These are phyloP conservation scores for Sclerotinia minor DNA, from an alignment of 2,329 filamentous ascomycete species.

Conservation along the genomic window DNA sequence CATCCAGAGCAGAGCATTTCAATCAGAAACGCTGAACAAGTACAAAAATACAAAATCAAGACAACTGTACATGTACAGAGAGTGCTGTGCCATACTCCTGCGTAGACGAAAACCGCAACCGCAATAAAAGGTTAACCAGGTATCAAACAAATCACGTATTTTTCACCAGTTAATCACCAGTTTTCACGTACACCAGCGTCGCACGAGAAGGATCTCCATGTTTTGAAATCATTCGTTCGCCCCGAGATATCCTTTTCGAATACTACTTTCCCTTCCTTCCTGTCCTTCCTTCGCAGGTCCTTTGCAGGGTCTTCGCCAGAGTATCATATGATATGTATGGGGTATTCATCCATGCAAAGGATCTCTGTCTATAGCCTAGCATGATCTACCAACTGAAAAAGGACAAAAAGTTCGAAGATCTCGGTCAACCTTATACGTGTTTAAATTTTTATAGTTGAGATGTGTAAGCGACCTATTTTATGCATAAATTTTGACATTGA, in stretches of 20 bases:
- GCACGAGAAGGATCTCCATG: neutral
- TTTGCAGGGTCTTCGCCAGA: too few relatives aligned
- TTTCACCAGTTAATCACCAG: too few relatives aligned
- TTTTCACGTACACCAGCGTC: neutral
- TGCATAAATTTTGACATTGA: constrained; percentile 8
- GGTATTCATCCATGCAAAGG: neutral
- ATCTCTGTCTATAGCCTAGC: neutral
- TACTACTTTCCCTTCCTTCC: neutral
- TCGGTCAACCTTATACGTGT: too few relatives aligned
- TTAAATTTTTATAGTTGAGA: too few relatives aligned
- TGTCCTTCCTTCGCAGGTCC: too few relatives aligned
- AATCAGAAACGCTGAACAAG: neutral
- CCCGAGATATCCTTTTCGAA: neutral
- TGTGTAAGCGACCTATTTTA: neutral
- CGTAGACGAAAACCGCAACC: neutral
- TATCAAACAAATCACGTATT: too few relatives aligned
- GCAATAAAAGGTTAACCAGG: too few relatives aligned
- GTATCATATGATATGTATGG: neutral
- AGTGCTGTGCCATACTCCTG: constrained; percentile 4
- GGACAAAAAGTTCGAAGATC: neutral
- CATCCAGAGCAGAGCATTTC: neutral
- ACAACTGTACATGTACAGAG: too few relatives aligned
- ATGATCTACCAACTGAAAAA: neutral
- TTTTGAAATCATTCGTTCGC: neutral
- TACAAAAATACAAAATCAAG: too few relatives aligned